A percentile compares a stretch with the other conserved stretches of the same genome.
phyloP scores from a whole-genome alignment of 768 basidiomycete species.

The Hirschioporus abietinus region DNA sequence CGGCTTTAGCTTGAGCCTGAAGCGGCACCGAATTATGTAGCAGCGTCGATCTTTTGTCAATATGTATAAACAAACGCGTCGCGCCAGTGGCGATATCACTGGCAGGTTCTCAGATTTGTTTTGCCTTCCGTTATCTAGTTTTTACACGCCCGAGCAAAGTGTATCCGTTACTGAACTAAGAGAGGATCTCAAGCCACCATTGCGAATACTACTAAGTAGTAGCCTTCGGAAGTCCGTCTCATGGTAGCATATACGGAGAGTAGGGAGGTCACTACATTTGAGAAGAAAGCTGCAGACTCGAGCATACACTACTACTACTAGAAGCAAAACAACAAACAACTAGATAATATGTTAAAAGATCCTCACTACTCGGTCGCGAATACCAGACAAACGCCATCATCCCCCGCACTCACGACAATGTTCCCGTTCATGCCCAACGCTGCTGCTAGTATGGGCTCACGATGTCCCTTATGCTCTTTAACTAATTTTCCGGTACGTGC shows the following conservation, averaged over 20 bases:
- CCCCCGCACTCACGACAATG: conserved; percentile 82
- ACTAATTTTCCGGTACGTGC: conserved; percentile 75
- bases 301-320: background rate
- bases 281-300: background rate
- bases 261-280: background rate
- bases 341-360: background rate
- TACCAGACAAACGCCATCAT: conserved; percentile 84
- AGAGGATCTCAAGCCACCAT: no score
- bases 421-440: conserved; percentile 65
- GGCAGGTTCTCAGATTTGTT: no score
- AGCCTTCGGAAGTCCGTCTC: background rate
- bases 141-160: no score
- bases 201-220: no score
- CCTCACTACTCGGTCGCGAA: conserved; percentile 52
- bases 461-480: conserved; percentile 79
- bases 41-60: background rate
- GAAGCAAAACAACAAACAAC: background rate
- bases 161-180: no score
- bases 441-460: conserved; percentile 67
- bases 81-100: background rate
- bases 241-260: background rate
- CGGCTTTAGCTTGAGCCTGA: no score
- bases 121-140: no score
- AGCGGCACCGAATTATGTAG: background rate
- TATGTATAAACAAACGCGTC: background rate